A percentile compares a stretch with the other conserved stretches of the same genome.
These are phyloP conservation scores for Pseudohyphozyma bogoriensis DNA, from an alignment of 768 basidiomycete species.

Conservation along the genomic window DNA sequence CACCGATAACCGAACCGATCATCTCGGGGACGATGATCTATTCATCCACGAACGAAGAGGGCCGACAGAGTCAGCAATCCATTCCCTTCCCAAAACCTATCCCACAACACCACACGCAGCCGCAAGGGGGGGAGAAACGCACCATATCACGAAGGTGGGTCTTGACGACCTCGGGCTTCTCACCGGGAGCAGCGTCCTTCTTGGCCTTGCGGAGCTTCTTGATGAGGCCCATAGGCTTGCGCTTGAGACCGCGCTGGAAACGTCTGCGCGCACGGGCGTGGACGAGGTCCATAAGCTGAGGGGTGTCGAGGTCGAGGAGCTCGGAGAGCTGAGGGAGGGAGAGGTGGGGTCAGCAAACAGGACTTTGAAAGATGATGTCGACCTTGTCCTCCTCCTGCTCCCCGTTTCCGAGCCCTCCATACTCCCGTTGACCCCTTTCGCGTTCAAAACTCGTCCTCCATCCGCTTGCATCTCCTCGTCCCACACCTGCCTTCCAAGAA, in stretches of 20 bases:
- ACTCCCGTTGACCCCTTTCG: too few relatives aligned
- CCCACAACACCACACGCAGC: background rate
- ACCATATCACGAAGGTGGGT: constrained; percentile 96
- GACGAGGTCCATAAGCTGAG: constrained; percentile 68
- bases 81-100: background rate
- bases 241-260: constrained; percentile 98
- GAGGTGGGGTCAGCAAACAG: too few relatives aligned
- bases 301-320: constrained; percentile 89
- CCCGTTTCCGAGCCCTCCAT: too few relatives aligned
- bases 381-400: too few relatives aligned
- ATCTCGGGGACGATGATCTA: constrained; percentile 99
- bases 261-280: constrained; percentile 97
- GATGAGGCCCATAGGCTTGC: constrained; percentile 94
- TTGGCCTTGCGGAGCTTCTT: constrained; percentile 99
- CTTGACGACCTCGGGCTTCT: constrained; percentile 98
- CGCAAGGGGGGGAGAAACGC: too few relatives aligned
- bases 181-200: constrained; percentile 97
- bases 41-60: background rate
- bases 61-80: too few relatives aligned
- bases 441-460: too few relatives aligned
- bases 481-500: too few relatives aligned
- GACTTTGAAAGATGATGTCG: too few relatives aligned
- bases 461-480: too few relatives aligned
- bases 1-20: constrained; percentile 96
- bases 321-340: constrained; percentile 60